Evolutionary conservation across 2,329 filamentous ascomycete species (phyloP).

Genomic region (Arthrobotrys pseudoclavata): DNA sequence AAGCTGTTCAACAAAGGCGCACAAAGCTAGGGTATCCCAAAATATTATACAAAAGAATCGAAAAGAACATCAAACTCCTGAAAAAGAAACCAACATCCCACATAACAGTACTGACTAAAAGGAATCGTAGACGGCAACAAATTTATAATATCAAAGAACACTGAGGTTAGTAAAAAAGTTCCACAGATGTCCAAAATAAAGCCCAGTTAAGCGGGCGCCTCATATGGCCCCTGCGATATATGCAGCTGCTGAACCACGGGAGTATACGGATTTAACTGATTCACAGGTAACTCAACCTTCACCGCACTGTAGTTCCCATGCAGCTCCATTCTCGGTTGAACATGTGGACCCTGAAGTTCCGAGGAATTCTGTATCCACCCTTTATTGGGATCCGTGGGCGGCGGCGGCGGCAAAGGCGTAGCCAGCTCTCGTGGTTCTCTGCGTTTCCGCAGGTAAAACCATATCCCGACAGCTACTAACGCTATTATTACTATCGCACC

Average conservation of each 20-base stretch:
- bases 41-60: slow-evolving; percentile 18
- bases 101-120: neutral
- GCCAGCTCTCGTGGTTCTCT: slow-evolving; percentile 2
- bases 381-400: slow-evolving; percentile 29
- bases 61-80: slow-evolving; percentile 11
- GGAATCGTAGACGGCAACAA: neutral
- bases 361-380: slow-evolving; percentile 9
- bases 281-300: slow-evolving; percentile 28
- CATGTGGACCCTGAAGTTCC: slow-evolving; percentile 24
- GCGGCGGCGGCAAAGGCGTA: slow-evolving; percentile 35
- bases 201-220: slow-evolving; percentile 11
- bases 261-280: neutral
- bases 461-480: slow-evolving; percentile 36
- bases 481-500: slow-evolving; percentile 34
- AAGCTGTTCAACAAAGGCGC: neutral
- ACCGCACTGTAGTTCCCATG: slow-evolving; percentile 3
- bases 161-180: neutral
- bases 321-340: slow-evolving; percentile 28
- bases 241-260: neutral
- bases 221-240: slow-evolving; percentile 11
- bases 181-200: neutral
- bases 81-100: neutral
- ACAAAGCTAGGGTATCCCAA: slow-evolving; percentile 12
- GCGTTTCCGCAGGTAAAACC: slow-evolving; percentile 46
- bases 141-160: neutral